Evolutionary conservation across 768 basidiomycete genomes (phyloP).

Genomic region (Pisolithus marmoratus): DNA sequence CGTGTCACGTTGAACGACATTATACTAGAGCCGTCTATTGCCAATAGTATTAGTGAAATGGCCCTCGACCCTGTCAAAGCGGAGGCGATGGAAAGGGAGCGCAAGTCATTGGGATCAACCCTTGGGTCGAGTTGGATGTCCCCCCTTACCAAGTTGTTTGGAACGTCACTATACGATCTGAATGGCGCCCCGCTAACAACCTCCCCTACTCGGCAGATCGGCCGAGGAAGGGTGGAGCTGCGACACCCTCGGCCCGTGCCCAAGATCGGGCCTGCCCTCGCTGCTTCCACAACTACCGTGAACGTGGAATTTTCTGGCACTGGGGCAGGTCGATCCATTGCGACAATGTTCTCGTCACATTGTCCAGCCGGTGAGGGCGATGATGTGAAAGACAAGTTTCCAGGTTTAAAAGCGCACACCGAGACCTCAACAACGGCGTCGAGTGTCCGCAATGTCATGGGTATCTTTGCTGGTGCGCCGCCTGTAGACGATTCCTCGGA

Average conservation of each 20-base stretch:
- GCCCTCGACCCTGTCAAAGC: conserved; percentile 57
- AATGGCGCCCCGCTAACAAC: conserved; percentile 6
- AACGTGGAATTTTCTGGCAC: conserved; percentile 91
- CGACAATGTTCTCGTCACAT: conserved; percentile 33
- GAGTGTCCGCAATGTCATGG: conserved; percentile 50
- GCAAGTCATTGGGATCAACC: conserved; percentile 25
- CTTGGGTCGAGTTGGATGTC: conserved; percentile 68
- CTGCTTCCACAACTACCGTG: conserved; percentile 86
- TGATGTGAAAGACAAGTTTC: conserved; percentile 3
- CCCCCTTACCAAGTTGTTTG: conserved; percentile 79
- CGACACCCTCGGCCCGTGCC: conserved; percentile 52
- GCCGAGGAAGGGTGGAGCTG: conserved; percentile 16
- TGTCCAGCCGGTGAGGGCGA: conserved; percentile 16
- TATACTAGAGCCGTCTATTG: conserved; percentile 79
- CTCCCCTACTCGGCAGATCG: conserved; percentile 22
- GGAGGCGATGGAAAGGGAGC: conserved; percentile 34
- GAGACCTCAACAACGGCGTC: conserved; percentile 6
- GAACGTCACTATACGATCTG: conserved; percentile 28
- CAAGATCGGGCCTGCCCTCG: conserved; percentile 79
- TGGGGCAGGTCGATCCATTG: conserved; percentile 53
- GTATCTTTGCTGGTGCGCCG: conserved; percentile 91
- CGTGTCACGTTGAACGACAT: conserved; percentile 83
- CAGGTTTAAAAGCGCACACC: conserved; percentile 7
- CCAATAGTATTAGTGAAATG: conserved; percentile 63
- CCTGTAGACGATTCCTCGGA: conserved; percentile 40